phyloP scores from a whole-genome alignment of 352 stramenopile species.

The Peronospora belbahrii region DNA sequence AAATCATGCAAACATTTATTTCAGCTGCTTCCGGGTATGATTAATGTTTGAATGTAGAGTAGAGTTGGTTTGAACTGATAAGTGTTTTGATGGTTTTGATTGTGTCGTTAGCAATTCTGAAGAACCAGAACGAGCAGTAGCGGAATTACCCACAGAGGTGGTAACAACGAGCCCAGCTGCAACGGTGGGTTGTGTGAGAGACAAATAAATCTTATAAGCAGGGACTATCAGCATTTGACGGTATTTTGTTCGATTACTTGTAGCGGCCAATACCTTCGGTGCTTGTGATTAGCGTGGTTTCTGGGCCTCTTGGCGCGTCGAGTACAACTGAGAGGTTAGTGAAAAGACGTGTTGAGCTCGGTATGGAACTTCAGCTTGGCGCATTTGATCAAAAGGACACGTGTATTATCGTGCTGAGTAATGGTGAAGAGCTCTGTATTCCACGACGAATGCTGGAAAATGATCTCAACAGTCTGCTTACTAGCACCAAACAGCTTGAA shows the following conservation, averaged over 20 bases:
- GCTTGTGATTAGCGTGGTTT: constrained; percentile 55
- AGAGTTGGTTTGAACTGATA: not conserved
- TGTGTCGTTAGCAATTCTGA: constrained; percentile 28
- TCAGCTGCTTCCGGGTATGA: constrained; percentile 49
- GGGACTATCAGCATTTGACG: constrained; percentile 2
- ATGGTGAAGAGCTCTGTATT: constrained; percentile 69
- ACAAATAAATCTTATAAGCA: not conserved
- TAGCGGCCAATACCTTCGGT: constrained; percentile 31
- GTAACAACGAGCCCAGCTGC: not conserved
- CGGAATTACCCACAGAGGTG: constrained; percentile 19
- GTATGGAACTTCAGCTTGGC: constrained; percentile 45
- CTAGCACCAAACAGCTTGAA: constrained; percentile 44
- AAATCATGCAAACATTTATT: constrained; percentile 74
- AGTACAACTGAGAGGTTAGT: constrained; percentile 45
- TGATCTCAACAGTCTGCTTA: constrained; percentile 31
- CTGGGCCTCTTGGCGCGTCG: constrained; percentile 16
- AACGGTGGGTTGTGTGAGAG: constrained; percentile 10
- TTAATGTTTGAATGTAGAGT: not conserved
- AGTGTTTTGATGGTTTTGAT: not conserved
- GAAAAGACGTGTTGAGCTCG: constrained; percentile 51
- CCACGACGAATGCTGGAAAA: constrained; percentile 39
- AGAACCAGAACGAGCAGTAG: constrained; percentile 13
- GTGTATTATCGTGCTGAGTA: constrained; percentile 60
- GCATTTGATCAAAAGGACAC: constrained; percentile 46
- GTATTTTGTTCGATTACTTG: not conserved